Evolutionary conservation across 2,329 filamentous ascomycete species (phyloP), one percentile per base, ranked within the genome.

Genomic region (Apiospora kogelbergensis): DNA sequence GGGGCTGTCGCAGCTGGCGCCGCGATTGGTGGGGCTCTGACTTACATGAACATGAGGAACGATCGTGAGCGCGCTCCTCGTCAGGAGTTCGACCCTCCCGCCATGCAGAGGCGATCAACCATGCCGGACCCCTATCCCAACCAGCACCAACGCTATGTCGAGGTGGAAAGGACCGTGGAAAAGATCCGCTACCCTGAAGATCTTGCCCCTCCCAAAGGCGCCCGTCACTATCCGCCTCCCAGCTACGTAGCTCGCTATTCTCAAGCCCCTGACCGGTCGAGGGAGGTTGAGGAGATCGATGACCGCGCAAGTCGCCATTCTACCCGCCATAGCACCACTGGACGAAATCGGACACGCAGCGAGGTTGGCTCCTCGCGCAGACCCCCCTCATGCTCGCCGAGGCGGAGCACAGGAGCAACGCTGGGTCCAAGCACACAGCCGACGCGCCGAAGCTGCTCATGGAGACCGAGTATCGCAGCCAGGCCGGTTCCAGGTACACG

Each of bases 1-100:
- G 93, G 93, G 57, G 93, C 92, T 48, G 74, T 76, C 41, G 93
- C 93, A 20, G 93, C 93, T 22, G 92, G 92, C 46, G 92, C 91
- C 44, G 92, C 91, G 11, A 83, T 93, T 48, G 91, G 82, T 17
- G 84, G 83, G 30, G 83, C 83, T n/a, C 71, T 88, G 26, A 84
- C 93, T 11, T 97, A 96, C 80, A 90, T 89, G 26, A 90, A 94
- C 82, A 85, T 89, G 72, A 89, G 87, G 72, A 85, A 46, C 65
- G 90, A 92, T 17, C 79, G 80, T 7, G 73, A 78, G 60, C 81
- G 77, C 40, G 76, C 79, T 68, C 78, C 80, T 7, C 80, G 76
- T 30, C 82, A 84, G 65, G 81, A 82, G 22, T 80, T 80, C 65
- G 83, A 84, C 13, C 74, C 75, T 24, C 81, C 83, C 6, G 63